Evolutionary conservation across 305 asterid species (phyloP).

Genomic region (Fraxinus xanthoxyloides): DNA sequence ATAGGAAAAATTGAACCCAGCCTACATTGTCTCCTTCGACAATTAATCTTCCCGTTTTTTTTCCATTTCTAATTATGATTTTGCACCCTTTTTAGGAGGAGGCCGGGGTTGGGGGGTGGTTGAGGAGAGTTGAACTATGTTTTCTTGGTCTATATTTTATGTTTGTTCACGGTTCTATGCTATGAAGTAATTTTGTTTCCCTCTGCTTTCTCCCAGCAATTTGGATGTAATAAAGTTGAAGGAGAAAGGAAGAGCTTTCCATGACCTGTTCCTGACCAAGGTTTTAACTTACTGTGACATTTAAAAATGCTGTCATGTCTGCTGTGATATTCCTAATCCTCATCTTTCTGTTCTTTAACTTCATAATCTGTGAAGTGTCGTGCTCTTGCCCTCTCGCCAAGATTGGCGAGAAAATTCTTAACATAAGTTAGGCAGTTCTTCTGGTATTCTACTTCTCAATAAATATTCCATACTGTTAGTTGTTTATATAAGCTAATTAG

Average conservation of each 20-base stretch:
- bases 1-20: neutral
- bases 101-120: neutral
- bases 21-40: neutral
- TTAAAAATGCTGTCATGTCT: neutral
- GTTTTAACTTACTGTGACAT: constrained; percentile 28
- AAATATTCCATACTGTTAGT: neutral
- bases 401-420: neutral
- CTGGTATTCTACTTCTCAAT: constrained; percentile 17
- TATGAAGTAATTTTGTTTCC: constrained; percentile 16
- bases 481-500: constrained; percentile 11
- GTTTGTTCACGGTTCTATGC: constrained; percentile 12
- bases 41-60: neutral
- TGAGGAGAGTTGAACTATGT: neutral
- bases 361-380: neutral
- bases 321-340: neutral
- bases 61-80: neutral
- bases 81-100: neutral
- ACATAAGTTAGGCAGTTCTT: neutral
- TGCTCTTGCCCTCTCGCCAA: neutral
- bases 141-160: constrained; percentile 4
- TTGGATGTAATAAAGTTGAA: constrained; percentile 87
- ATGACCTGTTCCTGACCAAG: constrained; percentile 90
- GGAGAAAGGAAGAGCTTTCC: constrained; percentile 89
- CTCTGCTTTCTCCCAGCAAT: constrained; percentile 50
- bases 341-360: neutral